Base-by-base conservation (phyloP, 106 monocot genomes). In the Allium fistulosum region DNA sequence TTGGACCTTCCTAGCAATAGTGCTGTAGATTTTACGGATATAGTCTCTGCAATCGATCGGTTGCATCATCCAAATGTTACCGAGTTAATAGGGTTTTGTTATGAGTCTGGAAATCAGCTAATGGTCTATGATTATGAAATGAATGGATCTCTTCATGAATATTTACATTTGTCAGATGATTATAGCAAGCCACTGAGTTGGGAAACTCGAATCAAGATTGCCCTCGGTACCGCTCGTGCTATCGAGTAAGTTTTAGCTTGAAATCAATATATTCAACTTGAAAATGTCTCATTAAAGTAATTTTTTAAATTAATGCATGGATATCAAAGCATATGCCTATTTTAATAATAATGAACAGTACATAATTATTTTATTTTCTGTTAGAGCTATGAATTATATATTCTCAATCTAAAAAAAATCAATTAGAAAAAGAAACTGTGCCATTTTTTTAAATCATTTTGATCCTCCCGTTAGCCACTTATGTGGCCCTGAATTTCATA, bases 111-210 rank as follows among this genome's bases (percentile, higher is more conserved):
- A 27, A 66, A 87, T 51, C 76, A 82, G 58, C 71, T 92, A 0
- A 69, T 97, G 52, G 89, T 97, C 10, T 87, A 89, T 84, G 92
- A 84, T 10, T 92, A 70, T 55, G 73, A 80, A 28, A 78, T 68
- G 45, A 97, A 97, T 75, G 97, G 92, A 9, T 92, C 97, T 56
- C 86, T 97, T 26, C 80, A 97, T 81, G 87, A 84, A 49, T 87
- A 82, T 78, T 80, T 97, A 14, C 97, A 97, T 81, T 67, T 92
- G 47, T 92, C 92, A 17, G 97, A 97, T 77, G 92, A 84, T 8
- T 92, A 92, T 78, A 92, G 97, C 80, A 92, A 69, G 67, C 92
- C 86, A 49, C 78, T 97, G 64, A 92, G 88, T 7, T 97, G 92
- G 92, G 89, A 92, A 62, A 92, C 97, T 74, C 77, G 97, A 70